Conservation (phyloP, 352 stramenopile genomes). For the Globisporangium acanthophoron region DNA sequence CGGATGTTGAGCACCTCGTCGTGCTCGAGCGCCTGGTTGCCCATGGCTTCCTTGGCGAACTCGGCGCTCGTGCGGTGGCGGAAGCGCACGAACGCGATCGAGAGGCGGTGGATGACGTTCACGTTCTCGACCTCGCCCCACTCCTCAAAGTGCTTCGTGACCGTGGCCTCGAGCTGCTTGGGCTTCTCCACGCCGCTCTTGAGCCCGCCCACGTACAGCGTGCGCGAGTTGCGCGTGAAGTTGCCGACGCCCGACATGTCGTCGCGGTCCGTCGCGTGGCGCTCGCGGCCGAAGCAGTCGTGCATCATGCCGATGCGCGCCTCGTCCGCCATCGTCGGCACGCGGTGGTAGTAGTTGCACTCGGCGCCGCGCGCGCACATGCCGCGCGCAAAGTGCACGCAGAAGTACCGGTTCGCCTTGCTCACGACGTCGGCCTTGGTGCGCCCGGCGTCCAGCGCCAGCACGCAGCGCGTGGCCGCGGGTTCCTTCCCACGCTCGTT, state of each 20-base stretch:
- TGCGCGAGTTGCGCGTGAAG: conserved; percentile 89
- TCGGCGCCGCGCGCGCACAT: conserved; percentile 83
- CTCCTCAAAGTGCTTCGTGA: conserved; percentile 89
- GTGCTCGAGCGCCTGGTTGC: conserved; percentile 81
- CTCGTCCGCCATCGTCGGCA: conserved; percentile 75
- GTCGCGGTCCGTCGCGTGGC: conserved; percentile 88
- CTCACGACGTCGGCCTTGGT: conserved; percentile 89
- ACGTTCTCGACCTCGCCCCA: conserved; percentile 93
- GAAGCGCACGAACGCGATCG: conserved; percentile 89
- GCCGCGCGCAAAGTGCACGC: conserved; percentile 90
- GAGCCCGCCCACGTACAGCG: conserved; percentile 88
- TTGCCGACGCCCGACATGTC: conserved; percentile 92
- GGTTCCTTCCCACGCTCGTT: conserved; percentile 81
- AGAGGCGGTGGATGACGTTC: conserved; percentile 91
- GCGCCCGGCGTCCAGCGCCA: conserved; percentile 84
- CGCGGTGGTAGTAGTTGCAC: conserved; percentile 92
- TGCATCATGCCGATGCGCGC: conserved; percentile 82
- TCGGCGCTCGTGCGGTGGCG: conserved; percentile 74
- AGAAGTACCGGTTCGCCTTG: conserved; percentile 88
- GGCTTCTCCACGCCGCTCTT: conserved; percentile 43
- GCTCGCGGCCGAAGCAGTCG: conserved; percentile 91
- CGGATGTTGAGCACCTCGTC: conserved; percentile 90
- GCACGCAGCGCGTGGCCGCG: conserved; percentile 78
- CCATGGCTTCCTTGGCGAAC: conserved; percentile 89
- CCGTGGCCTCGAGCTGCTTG: conserved; percentile 51